A percentile compares a stretch with the other conserved stretches of the same genome.
phyloP scores from a whole-genome alignment of 805 yeast species.

The Yamadazyma sp. region DNA sequence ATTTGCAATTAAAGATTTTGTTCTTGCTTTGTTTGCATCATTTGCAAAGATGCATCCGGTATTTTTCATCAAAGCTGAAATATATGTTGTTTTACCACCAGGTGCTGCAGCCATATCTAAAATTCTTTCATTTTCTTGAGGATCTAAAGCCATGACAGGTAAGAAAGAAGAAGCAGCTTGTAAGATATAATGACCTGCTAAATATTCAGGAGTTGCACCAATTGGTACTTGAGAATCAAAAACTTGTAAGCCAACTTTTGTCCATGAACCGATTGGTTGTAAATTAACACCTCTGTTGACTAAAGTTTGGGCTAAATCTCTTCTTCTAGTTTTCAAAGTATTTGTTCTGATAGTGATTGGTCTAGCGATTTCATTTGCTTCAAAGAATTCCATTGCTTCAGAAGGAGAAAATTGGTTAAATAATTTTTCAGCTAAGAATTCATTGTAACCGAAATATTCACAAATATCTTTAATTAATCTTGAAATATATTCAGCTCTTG shows the following conservation, averaged over 20 bases:
- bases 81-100: conserved; percentile 96
- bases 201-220: conserved; percentile 98
- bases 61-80: conserved; percentile 95
- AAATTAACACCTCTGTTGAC: conserved; percentile 96
- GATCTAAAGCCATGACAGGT: conserved; percentile 96
- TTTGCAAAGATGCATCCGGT: conserved; percentile 97
- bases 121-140: conserved; percentile 94
- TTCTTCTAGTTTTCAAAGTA: conserved; percentile 88
- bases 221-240: conserved; percentile 99
- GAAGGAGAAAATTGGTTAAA: conserved; percentile 89
- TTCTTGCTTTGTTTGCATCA: conserved; percentile 94
- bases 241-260: conserved; percentile 95
- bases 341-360: conserved; percentile 98
- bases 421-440: conserved; percentile 88
- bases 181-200: conserved; percentile 95
- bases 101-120: conserved; percentile 99
- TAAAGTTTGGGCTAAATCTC: conserved; percentile 91
- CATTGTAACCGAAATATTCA: conserved; percentile 90
- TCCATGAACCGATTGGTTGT: conserved; percentile 97
- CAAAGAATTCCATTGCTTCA: conserved; percentile 97
- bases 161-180: conserved; percentile 98
- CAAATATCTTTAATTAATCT: conserved; percentile 83
- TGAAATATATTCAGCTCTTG: conserved; percentile 78
- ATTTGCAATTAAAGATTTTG: conserved; percentile 94
- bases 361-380: conserved; percentile 95